Base-by-base conservation (phyloP, 2,329 filamentous ascomycete genomes). In the Sporothrix luriei region DNA sequence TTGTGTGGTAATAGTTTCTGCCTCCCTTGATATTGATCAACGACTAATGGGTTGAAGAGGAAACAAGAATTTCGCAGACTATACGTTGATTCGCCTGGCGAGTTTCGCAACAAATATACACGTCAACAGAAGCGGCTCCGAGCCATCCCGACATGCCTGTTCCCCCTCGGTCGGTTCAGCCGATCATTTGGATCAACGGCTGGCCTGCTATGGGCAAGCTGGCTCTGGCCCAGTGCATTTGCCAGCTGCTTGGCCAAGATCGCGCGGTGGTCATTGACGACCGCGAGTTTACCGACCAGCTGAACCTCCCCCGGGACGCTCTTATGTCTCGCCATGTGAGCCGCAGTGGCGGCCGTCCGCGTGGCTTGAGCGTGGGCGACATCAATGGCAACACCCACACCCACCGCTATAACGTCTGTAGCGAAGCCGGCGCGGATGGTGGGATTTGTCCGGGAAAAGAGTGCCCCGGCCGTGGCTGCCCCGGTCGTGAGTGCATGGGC, bases 131-230 rank as follows among this genome's bases (percentile, higher is more conserved):
- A 33, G 64, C 29, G 40, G 43, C 54, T 24, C 3, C 19, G 11
- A 46, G 3, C 48, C 48, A 29, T n/a, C 11, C 5, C 21, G 51
- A 52, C 33, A 62, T 66, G 55, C 26, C 33, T 14, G 54, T 33
- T n/a, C 61, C 33, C 13, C n/a, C 48, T 14, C 59, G 61, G 7
- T 52, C 62, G 0, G 57, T 67, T 0, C 71, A 74, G 21, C 77
- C 78, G 5, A 66, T 78, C 4, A 72, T 79, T 43, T 77, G 75
- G 70, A 76, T 79, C 74, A 79, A 79, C 70, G 78, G 78, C 69
- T 76, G 75, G 75, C 76, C 75, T 3, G 77, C 76, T 64, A 74
- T 77, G 43, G 78, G 77, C 66, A 79, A 78, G 72, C 73, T 76
- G 38, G 75, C 77, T 6, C 74, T 78, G 1, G 77, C 77, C 48